Base-by-base conservation (phyloP, 73 alveolate genomes). In the Blepharisma japonicum region DNA sequence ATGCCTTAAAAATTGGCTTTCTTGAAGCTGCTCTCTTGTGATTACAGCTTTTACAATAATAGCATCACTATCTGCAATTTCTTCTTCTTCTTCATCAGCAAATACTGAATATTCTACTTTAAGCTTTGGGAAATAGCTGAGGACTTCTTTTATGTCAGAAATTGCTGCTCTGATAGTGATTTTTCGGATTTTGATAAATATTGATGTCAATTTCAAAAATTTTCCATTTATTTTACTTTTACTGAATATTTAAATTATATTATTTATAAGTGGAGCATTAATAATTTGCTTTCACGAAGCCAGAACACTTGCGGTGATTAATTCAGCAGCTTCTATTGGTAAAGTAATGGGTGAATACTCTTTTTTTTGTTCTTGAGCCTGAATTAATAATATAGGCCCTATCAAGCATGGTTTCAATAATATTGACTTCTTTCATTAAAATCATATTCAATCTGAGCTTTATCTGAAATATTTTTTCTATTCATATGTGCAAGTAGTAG, bases 1-100 rank as follows among this genome's bases (percentile, higher is more conserved):
- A 42, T 84, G 51, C 14, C 97, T 95, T 8, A 68, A 51, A 20
- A 48, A 45, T 55, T 80, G 77, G 7, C 81, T 68, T 54, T 84
- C 94, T 66, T 48, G 45, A 20, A 90, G 70, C 70, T 83, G 78
- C 42, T 32, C 55, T 68, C 91, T 79, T 68, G 68, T 76, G 39
- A 90, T 55, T 5, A 50, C 83, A 7, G 87, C 45, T 72, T 84
- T 80, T 54, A 84, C 70, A 32, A 86, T 90, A 11, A 90, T 77
- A 23, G 61, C 53, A 77, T 90, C 97, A 18, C 84, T 91, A 3
- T 78, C 91, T 20, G 81, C 74, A 6, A 90, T 88, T n/a, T n/a
- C n/a, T n/a, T n/a, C n/a, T n/a, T n/a, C 85, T 80, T 87, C 92
- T 9, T 91, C 97, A 67, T 87, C 97, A 23, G 82, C 87, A 47